phyloP scores from a whole-genome alignment of 768 basidiomycete species.

The Hericium coralloides region DNA sequence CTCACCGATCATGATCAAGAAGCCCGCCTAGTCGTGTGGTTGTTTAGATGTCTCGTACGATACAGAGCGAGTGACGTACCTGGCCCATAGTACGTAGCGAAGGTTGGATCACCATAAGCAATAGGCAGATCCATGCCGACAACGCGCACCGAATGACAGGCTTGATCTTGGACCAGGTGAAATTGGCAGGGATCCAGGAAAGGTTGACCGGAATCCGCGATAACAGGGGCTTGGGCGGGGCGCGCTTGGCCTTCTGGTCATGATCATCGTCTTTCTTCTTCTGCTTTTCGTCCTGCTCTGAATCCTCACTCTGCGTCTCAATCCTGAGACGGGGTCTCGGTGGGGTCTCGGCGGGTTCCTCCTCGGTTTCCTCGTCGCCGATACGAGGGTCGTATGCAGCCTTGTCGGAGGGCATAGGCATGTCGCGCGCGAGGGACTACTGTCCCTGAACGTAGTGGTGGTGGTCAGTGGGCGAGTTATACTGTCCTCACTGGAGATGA shows the following conservation, averaged over 20 bases:
- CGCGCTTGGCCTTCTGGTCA: background rate
- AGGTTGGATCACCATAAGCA: constrained; percentile 49
- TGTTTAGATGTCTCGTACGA: background rate
- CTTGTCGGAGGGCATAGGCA: background rate
- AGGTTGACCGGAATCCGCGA: constrained; percentile 23
- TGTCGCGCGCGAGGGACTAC: background rate
- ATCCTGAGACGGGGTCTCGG: background rate
- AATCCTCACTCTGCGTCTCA: background rate
- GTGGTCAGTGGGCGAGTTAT: background rate
- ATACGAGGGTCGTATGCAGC: constrained; percentile 18
- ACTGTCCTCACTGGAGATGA: too few relatives aligned
- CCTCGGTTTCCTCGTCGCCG: constrained; percentile 19
- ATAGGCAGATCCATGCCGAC: constrained; percentile 49
- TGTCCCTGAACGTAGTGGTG: background rate
- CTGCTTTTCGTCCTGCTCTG: background rate
- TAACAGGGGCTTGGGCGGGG: background rate
- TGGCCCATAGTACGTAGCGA: constrained; percentile 46
- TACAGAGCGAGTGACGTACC: constrained; percentile 27
- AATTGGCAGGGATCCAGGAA: constrained; percentile 51
- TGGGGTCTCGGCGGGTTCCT: background rate
- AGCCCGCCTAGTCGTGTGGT: constrained; percentile 39
- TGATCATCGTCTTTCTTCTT: background rate
- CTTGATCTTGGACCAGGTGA: constrained; percentile 50
- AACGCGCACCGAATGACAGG: constrained; percentile 55
- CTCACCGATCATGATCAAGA: constrained; percentile 54